Evolutionary conservation across 2,329 filamentous ascomycete genomes (phyloP).

Genomic region (Hortaea sp.): DNA sequence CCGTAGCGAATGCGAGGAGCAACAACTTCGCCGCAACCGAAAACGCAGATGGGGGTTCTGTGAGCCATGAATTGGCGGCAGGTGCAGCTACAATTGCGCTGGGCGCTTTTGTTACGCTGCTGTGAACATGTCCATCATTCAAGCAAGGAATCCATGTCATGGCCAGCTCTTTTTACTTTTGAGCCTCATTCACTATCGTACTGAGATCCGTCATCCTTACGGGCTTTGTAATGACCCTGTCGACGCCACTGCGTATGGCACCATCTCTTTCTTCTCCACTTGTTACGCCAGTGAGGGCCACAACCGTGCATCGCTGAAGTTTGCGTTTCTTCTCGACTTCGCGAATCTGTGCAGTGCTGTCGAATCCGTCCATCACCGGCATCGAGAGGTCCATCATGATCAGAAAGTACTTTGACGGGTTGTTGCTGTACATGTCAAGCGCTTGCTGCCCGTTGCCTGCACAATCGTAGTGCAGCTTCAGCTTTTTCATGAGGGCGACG

Average conservation of each 20-base stretch:
- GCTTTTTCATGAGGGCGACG: constrained; percentile 13
- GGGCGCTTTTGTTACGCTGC: no score
- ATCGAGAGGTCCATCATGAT: constrained; percentile 39
- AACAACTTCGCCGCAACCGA: no score
- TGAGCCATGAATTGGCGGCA: no score
- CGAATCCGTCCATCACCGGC: constrained; percentile 26
- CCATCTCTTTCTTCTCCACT: constrained; percentile 14
- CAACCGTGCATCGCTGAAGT: constrained; percentile 9
- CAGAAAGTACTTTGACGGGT: constrained; percentile 11
- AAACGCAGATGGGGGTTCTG: no score
- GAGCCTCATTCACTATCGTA: constrained; percentile 4
- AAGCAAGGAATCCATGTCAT: no score
- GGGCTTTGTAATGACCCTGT: constrained; percentile 26
- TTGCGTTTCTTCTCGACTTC: neutral
- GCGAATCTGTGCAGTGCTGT: constrained; percentile 21
- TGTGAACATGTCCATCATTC: no score
- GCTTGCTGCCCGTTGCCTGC: constrained; percentile 12
- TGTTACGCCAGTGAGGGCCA: constrained; percentile 25
- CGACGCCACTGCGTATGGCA: constrained; percentile 21
- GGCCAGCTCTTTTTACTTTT: neutral
- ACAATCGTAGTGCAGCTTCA: constrained; percentile 5
- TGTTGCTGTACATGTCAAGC: constrained; percentile 3
- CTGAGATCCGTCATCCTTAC: constrained; percentile 19
- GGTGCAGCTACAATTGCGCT: no score
- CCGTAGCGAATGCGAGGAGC: no score